Percentiles rank a stretch among this genome's conserved stretches.
phyloP scores from a whole-genome alignment of 768 basidiomycete genomes.

The Tremella mesenterica region DNA sequence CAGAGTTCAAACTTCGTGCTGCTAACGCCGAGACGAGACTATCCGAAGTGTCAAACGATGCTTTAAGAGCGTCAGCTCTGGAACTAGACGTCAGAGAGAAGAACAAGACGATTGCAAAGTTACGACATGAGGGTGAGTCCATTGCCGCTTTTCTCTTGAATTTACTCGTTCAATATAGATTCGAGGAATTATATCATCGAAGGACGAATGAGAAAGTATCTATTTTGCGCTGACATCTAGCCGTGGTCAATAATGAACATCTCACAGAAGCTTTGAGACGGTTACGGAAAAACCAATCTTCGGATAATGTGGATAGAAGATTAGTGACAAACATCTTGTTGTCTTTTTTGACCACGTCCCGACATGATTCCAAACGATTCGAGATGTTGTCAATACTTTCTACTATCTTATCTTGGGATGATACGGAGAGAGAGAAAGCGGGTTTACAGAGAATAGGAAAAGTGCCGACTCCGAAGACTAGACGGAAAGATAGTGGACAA shows the following conservation, averaged over 20 bases:
- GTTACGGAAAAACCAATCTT: conserved; percentile 70
- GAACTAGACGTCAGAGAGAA: conserved; percentile 94
- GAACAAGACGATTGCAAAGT: conserved; percentile 83
- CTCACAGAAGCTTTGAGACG: conserved; percentile 95
- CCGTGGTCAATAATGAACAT: conserved; percentile 94
- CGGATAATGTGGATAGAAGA: conserved; percentile 78
- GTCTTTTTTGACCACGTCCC: conserved; percentile 78
- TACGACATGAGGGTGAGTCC: conserved; percentile 78
- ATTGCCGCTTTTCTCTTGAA: neutral
- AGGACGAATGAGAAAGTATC: no score
- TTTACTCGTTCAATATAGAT: no score
- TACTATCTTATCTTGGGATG: conserved; percentile 85
- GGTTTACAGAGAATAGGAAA: conserved; percentile 58
- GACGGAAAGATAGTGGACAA: neutral
- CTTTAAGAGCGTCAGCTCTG: conserved; percentile 59
- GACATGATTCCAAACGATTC: conserved; percentile 87
- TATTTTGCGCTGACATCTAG: conserved; percentile 51
- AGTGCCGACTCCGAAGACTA: conserved; percentile 2
- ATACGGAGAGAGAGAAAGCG: conserved; percentile 81
- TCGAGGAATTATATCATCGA: no score
- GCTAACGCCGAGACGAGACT: conserved; percentile 77
- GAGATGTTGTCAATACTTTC: conserved; percentile 87
- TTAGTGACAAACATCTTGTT: conserved; percentile 90
- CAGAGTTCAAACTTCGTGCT: conserved; percentile 85
- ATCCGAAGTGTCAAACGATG: conserved; percentile 62